phyloP scores from a whole-genome alignment of 176 grass and related monocot genomes.

The Raddia distichophylla region DNA sequence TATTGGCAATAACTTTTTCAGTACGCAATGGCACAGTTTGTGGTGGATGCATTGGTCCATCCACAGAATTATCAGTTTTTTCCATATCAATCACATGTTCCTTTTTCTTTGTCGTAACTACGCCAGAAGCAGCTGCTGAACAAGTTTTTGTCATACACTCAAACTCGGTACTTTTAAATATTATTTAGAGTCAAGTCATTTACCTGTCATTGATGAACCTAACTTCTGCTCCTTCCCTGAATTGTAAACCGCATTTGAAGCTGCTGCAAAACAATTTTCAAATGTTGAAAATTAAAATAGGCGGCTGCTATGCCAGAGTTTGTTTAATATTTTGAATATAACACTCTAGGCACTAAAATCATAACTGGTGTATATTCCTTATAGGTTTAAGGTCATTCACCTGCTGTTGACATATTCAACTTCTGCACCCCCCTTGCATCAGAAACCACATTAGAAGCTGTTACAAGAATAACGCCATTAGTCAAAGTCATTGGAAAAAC shows the following conservation, averaged over 20 bases:
- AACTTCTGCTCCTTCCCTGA: slow-evolving; percentile 38
- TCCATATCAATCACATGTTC: slow-evolving; percentile 69
- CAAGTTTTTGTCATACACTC: neutral
- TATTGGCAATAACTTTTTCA: slow-evolving; percentile 51
- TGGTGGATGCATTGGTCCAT: slow-evolving; percentile 44
- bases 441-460: slow-evolving; percentile 50
- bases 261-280: slow-evolving; percentile 40
- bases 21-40: slow-evolving; percentile 32
- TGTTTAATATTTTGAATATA: slow-evolving; percentile 26
- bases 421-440: slow-evolving; percentile 47
- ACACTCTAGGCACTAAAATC: slow-evolving; percentile 29
- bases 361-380: neutral
- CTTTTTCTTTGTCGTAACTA: slow-evolving; percentile 50
- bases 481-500: neutral
- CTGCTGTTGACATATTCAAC: slow-evolving; percentile 47
- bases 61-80: slow-evolving; percentile 55
- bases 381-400: slow-evolving; percentile 39
- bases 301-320: slow-evolving; percentile 28
- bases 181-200: slow-evolving; percentile 22
- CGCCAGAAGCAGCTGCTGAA: slow-evolving; percentile 44
- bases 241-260: slow-evolving; percentile 39
- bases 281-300: slow-evolving; percentile 27
- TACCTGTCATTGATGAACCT: slow-evolving; percentile 49
- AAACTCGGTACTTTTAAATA: neutral
- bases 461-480: neutral